phyloP scores from a whole-genome alignment of 176 grass and related monocot species.

The Musa acuminata region DNA sequence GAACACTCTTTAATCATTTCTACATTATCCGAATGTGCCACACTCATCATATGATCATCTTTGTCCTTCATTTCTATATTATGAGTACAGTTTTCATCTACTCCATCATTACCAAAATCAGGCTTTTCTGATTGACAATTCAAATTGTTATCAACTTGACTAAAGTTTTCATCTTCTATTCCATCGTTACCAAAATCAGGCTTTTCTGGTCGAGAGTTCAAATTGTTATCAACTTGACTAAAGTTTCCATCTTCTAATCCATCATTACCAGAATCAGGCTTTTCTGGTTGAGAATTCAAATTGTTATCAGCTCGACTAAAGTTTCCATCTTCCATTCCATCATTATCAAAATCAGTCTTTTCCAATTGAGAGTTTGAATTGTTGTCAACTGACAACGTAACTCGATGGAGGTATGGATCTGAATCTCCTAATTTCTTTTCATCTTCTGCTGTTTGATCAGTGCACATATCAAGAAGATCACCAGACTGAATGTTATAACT shows the following conservation, averaged over 20 bases:
- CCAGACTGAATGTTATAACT: conserved; percentile 5
- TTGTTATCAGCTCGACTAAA: conserved; percentile 7
- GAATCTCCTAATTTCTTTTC: conserved; percentile 20
- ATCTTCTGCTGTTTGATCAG: conserved; percentile 5
- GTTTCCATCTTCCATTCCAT: conserved; percentile 36
- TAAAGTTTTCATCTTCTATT: conserved; percentile 34
- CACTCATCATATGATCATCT: conserved; percentile 33
- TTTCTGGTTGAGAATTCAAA: conserved; percentile 25
- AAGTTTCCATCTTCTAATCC: conserved; percentile 34
- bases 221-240: conserved; percentile 5
- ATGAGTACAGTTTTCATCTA: conserved; percentile 27
- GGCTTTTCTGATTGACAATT: conserved; percentile 29
- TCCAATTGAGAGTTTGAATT: conserved; percentile 22
- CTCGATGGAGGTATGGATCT: conserved; percentile 23
- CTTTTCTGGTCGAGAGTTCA: conserved; percentile 28
- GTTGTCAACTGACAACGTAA: conserved; percentile 10
- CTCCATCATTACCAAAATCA: conserved; percentile 33
- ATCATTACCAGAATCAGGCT: conserved; percentile 31
- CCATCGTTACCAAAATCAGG: conserved; percentile 29
- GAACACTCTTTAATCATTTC: conserved; percentile 25
- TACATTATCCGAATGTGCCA: conserved; percentile 25
- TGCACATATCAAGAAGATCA: conserved; percentile 31
- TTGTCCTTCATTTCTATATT: conserved; percentile 20
- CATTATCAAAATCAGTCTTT: conserved; percentile 32
- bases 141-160: not conserved